phyloP scores from a whole-genome alignment of 306 rosid species.

The Canavalia ensiformis region DNA sequence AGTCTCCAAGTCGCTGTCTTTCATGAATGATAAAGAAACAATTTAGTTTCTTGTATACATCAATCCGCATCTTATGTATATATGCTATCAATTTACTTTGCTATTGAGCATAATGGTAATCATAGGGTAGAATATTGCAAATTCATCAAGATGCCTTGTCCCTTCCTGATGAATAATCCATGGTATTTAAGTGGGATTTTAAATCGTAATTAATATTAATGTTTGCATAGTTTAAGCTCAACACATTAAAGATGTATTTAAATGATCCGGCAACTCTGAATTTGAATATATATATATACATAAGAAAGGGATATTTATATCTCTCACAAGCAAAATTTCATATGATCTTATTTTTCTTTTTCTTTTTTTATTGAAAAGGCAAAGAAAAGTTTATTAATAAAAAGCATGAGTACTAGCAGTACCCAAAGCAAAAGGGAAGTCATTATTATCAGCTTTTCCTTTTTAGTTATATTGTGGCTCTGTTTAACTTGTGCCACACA shows the following conservation, averaged over 20 bases:
- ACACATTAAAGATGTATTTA: too few species aligned
- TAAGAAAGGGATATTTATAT: neutral
- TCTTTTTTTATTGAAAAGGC: neutral
- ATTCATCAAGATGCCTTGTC: neutral
- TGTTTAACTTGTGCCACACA: neutral
- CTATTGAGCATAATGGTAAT: neutral
- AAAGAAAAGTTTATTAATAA: too few species aligned
- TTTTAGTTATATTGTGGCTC: too few species aligned
- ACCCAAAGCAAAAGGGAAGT: too few species aligned
- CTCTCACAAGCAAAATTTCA: conserved; percentile 11
- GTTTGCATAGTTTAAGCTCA: neutral
- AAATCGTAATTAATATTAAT: neutral
- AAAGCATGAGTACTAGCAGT: too few species aligned
- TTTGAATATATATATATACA: neutral
- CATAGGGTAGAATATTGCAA: neutral
- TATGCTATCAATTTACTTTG: neutral
- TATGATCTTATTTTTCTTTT: neutral
- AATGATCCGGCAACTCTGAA: neutral
- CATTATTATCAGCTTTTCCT: too few species aligned
- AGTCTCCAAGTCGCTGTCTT: conserved; percentile 27
- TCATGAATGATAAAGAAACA: conserved; percentile 18
- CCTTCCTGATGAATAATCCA: neutral
- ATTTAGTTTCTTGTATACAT: conserved; percentile 42
- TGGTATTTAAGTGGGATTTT: too few species aligned
- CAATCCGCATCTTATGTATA: neutral